Evolutionary conservation across 805 yeast species (phyloP).

Genomic region (Kodamaea restingae): DNA sequence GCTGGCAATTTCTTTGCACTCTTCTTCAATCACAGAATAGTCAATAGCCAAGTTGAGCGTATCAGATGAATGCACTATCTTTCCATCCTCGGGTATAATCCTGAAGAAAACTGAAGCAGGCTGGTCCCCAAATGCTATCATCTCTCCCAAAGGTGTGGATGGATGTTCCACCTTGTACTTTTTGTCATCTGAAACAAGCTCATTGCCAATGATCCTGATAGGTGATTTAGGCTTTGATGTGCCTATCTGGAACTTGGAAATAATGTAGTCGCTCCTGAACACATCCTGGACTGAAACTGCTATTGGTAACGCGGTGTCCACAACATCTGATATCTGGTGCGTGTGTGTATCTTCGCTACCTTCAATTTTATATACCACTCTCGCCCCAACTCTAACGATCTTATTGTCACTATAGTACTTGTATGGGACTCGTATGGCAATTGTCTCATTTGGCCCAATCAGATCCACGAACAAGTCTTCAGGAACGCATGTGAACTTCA

Average conservation of each 20-base stretch:
- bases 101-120: constrained; percentile 61
- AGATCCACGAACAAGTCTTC: neutral
- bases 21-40: constrained; percentile 46
- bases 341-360: constrained; percentile 18
- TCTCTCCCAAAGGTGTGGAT: constrained; percentile 13
- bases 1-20: constrained; percentile 29
- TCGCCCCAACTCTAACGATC: constrained; percentile 18
- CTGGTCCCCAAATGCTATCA: constrained; percentile 65
- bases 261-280: constrained; percentile 52
- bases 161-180: constrained; percentile 24
- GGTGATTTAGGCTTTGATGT: constrained; percentile 52
- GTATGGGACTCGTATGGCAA: constrained; percentile 30
- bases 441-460: constrained; percentile 5
- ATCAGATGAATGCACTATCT: constrained; percentile 25
- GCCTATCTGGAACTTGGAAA: constrained; percentile 67
- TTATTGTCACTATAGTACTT: constrained; percentile 27
- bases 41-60: constrained; percentile 39
- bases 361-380: constrained; percentile 18
- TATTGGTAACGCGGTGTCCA: constrained; percentile 55
- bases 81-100: constrained; percentile 28
- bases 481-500: neutral
- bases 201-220: constrained; percentile 46
- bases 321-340: constrained; percentile 20
- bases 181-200: constrained; percentile 27
- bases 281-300: constrained; percentile 82